Percentiles rank a stretch among this genome's conserved stretches.
Evolutionary conservation across 2,329 filamentous ascomycete species (phyloP).

Genomic region (Stenocarpella maydis): DNA sequence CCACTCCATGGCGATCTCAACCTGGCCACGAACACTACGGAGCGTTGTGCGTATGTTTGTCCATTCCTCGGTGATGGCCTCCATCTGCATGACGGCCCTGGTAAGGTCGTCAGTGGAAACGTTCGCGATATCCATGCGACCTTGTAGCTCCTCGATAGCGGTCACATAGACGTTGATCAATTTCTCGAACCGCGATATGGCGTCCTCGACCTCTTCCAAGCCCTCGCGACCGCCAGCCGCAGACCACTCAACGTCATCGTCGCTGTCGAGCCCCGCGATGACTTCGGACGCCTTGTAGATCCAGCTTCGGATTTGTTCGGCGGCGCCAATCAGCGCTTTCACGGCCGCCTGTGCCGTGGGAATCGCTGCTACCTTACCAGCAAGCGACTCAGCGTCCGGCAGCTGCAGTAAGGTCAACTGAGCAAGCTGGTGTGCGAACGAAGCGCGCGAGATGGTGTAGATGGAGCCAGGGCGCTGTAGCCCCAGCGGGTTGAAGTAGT

Average conservation of each 20-base stretch:
- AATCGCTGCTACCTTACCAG: conserved; percentile 84
- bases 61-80: conserved; percentile 86
- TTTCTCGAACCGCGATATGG: conserved; percentile 85
- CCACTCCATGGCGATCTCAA: conserved; percentile 99
- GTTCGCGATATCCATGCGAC: conserved; percentile 75
- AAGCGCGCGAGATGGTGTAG: conserved; percentile 90
- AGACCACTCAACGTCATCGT: conserved; percentile 98
- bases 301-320: conserved; percentile 93
- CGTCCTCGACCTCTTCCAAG: conserved; percentile 74
- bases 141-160: conserved; percentile 92
- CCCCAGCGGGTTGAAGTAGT: conserved; percentile 73
- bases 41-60: conserved; percentile 79
- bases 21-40: conserved; percentile 83
- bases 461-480: conserved; percentile 82
- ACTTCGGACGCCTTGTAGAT: conserved; percentile 92
- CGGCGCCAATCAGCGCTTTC: conserved; percentile 82
- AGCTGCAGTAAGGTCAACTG: conserved; percentile 91
- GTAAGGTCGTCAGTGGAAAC: conserved; percentile 77
- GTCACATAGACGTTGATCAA: conserved; percentile 91
- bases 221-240: conserved; percentile 85
- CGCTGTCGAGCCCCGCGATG: conserved; percentile 86
- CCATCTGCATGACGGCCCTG: conserved; percentile 86
- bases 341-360: conserved; percentile 85
- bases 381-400: conserved; percentile 84
- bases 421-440: conserved; percentile 91